phyloP scores from a whole-genome alignment of 768 basidiomycete species.

The Phaffia tasmanica region DNA sequence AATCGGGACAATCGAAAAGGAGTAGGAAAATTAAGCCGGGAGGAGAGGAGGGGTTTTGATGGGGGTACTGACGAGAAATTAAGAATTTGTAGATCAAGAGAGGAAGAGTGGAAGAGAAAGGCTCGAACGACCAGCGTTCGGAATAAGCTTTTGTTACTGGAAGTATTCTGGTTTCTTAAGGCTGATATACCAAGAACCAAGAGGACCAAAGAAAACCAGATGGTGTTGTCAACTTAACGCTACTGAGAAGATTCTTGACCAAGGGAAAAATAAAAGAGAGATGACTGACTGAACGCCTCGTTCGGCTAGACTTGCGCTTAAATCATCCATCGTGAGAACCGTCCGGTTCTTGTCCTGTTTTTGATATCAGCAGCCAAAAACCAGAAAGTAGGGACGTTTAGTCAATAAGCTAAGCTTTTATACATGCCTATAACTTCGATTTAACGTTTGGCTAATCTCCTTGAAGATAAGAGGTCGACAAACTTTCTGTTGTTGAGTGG shows the following conservation, averaged over 20 bases:
- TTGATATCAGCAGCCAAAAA: not conserved
- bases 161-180: conserved; percentile 87
- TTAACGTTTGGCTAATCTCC: not conserved
- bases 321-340: conserved; percentile 92
- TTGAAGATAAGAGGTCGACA: not conserved
- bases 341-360: conserved; percentile 61
- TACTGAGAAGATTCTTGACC: not conserved
- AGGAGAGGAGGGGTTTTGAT: too few relatives aligned
- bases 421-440: conserved; percentile 16
- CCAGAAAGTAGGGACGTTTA: not conserved
- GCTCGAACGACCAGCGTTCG: not conserved
- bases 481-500: conserved; percentile 38
- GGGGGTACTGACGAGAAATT: too few relatives aligned
- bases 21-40: too few relatives aligned
- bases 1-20: too few relatives aligned
- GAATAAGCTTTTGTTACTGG: not conserved
- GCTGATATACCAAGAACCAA: conserved; percentile 3
- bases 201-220: not conserved
- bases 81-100: too few relatives aligned
- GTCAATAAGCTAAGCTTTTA: not conserved
- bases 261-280: not conserved
- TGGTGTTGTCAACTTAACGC: not conserved
- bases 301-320: conserved; percentile 82
- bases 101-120: too few relatives aligned
- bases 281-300: conserved; percentile 64